phyloP scores from a whole-genome alignment of 768 basidiomycete species.

The Macrolepiota fuliginosa region DNA sequence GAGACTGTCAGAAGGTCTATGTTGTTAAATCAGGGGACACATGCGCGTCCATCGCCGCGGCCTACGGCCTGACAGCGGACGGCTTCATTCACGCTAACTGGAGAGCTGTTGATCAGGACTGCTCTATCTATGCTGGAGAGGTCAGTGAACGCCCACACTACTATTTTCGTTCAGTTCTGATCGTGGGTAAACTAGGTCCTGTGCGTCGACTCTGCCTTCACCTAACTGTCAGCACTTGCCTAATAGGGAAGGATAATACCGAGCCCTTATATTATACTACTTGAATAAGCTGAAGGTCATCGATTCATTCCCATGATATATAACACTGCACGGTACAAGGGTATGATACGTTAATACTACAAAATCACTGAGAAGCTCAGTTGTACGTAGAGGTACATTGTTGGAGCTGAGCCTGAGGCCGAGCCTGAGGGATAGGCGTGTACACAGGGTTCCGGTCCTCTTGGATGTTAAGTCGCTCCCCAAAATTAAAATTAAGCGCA shows the following conservation, averaged over 20 bases:
- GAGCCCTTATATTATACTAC: no score
- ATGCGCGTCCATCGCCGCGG: slow-evolving; percentile 42
- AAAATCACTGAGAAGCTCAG: background rate
- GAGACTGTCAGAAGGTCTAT: slow-evolving; percentile 54
- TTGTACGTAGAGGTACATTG: background rate
- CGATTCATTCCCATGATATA: no score
- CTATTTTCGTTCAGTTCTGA: background rate
- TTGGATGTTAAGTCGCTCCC: background rate
- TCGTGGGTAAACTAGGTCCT: background rate
- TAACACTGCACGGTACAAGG: no score
- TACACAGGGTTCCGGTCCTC: no score
- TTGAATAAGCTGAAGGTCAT: no score
- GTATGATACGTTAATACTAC: background rate
- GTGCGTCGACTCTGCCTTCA: slow-evolving; percentile 1
- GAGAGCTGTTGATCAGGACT: slow-evolving; percentile 49
- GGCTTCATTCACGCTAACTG: slow-evolving; percentile 63
- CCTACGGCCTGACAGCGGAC: slow-evolving; percentile 38
- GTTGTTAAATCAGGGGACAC: slow-evolving; percentile 46
- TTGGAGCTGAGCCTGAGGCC: background rate
- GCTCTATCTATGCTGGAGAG: slow-evolving; percentile 58
- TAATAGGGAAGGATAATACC: background rate
- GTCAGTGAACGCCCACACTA: slow-evolving; percentile 26
- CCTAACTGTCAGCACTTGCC: no score
- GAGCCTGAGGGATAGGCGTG: no score
- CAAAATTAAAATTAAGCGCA: no score